Conservation (phyloP, 2,329 filamentous ascomycete species). For the Chaetomium strumarium region DNA sequence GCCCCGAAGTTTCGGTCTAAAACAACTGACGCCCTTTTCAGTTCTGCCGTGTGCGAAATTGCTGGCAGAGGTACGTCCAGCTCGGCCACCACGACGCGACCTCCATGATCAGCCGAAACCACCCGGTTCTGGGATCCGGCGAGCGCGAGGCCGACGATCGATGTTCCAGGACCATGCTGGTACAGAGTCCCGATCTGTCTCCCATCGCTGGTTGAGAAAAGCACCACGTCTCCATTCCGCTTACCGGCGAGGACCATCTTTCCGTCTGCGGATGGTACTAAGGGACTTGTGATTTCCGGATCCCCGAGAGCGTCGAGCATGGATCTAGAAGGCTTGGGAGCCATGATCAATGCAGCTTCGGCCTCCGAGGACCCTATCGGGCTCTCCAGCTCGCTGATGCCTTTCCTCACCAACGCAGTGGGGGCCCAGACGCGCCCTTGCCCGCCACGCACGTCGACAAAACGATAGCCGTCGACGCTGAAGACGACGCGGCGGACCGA, state of each 20-base stretch:
- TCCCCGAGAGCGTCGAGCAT: slow-evolving; percentile 13
- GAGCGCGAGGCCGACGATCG: slow-evolving; percentile 20
- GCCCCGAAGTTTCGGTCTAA: slow-evolving; percentile 16
- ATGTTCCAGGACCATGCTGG: slow-evolving; percentile 20
- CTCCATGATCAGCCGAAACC: slow-evolving; percentile 27
- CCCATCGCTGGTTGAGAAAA: slow-evolving; percentile 22
- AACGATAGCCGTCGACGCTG: slow-evolving; percentile 27
- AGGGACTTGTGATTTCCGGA: slow-evolving; percentile 23
- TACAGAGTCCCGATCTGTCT: slow-evolving; percentile 19
- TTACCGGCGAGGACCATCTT: slow-evolving; percentile 25
- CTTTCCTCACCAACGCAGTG: slow-evolving; percentile 26
- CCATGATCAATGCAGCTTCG: neutral
- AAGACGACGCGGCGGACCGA: slow-evolving; percentile 28
- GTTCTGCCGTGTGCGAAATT: neutral
- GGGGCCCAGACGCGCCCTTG: slow-evolving; percentile 35
- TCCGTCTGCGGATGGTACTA: slow-evolving; percentile 14
- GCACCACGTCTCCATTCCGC: slow-evolving; percentile 23
- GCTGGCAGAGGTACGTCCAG: slow-evolving; percentile 3
- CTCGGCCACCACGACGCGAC: slow-evolving; percentile 23
- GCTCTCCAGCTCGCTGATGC: slow-evolving; percentile 12
- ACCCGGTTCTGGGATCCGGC: slow-evolving; percentile 20
- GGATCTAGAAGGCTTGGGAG: neutral
- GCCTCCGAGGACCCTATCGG: slow-evolving; percentile 19
- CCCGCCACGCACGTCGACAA: slow-evolving; percentile 29
- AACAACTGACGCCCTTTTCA: slow-evolving; percentile 9